These are phyloP conservation scores for Prunus mongolica DNA, from an alignment of 306 rosid species.

Conservation along the genomic window DNA sequence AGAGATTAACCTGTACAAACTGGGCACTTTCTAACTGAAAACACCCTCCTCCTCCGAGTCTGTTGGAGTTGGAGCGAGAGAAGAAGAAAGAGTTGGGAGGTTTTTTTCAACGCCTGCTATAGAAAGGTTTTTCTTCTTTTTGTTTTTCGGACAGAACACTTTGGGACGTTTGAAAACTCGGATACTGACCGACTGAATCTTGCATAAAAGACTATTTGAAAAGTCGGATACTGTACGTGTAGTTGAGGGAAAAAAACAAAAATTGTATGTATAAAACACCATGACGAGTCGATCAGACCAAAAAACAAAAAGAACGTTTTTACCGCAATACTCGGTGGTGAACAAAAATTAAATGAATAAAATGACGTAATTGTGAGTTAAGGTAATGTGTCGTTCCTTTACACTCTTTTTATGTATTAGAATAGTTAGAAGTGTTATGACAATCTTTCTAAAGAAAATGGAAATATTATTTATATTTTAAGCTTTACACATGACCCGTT, in stretches of 20 bases:
- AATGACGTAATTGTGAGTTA: too few species aligned
- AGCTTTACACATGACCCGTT: too few species aligned
- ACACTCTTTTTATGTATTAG: rapidly evolving
- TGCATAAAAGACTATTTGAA: not conserved
- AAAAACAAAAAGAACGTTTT: not conserved
- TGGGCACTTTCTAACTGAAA: not conserved
- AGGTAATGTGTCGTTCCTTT: too few species aligned
- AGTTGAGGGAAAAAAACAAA: too few species aligned
- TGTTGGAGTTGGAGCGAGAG: not conserved
- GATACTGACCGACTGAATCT: not conserved
- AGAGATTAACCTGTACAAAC: not conserved
- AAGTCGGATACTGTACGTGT: too few species aligned
- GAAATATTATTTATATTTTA: too few species aligned
- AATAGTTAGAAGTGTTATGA: too few species aligned
- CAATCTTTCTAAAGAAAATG: too few species aligned
- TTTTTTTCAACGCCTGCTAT: not conserved
- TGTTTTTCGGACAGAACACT: not conserved
- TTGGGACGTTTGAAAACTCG: not conserved
- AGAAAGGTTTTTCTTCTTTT: not conserved
- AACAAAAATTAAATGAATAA: too few species aligned
- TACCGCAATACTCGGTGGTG: too few species aligned
- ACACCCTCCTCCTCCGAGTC: not conserved
- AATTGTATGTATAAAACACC: too few species aligned
- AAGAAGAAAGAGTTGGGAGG: not conserved
- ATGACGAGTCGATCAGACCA: not conserved